phyloP scores from a whole-genome alignment of 2,329 filamentous ascomycete genomes.

The Hortaea werneckii region DNA sequence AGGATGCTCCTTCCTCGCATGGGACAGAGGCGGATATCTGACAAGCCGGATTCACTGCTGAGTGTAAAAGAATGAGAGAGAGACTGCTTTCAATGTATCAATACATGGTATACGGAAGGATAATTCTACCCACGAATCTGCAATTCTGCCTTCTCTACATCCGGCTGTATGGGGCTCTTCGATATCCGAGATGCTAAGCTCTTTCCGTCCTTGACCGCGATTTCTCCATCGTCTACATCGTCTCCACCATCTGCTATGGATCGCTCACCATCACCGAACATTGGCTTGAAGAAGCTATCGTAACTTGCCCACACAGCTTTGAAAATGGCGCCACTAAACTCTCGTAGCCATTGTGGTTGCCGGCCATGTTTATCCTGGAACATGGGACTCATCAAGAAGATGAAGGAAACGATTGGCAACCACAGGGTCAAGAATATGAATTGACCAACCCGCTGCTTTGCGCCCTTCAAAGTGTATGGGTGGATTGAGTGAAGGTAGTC shows the following conservation, averaged over 20 bases:
- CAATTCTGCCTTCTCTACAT: conserved; percentile 1
- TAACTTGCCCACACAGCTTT: conserved; percentile 53
- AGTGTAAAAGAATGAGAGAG: too few species aligned
- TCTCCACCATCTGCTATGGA: conserved; percentile 31
- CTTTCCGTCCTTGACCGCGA: background rate
- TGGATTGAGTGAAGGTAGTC: conserved; percentile 59
- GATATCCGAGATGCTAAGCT: background rate
- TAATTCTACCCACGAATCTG: background rate
- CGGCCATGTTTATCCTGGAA: conserved; percentile 57
- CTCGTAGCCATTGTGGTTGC: conserved; percentile 57
- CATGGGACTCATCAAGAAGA: conserved; percentile 40
- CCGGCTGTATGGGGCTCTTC: background rate
- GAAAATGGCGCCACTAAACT: conserved; percentile 43
- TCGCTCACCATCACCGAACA: conserved; percentile 83
- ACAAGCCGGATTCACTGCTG: too few species aligned
- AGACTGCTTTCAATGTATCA: too few species aligned
- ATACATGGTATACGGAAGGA: too few species aligned
- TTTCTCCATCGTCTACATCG: conserved; percentile 3
- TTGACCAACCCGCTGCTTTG: conserved; percentile 56
- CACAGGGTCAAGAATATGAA: conserved; percentile 52
- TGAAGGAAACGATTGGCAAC: conserved; percentile 46
- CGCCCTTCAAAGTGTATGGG: conserved; percentile 59
- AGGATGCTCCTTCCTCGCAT: background rate
- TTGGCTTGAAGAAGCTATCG: conserved; percentile 50
- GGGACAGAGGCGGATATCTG: too few species aligned